Base-by-base conservation (phyloP, 345 rosid species). In the Gossypium longicalyx region DNA sequence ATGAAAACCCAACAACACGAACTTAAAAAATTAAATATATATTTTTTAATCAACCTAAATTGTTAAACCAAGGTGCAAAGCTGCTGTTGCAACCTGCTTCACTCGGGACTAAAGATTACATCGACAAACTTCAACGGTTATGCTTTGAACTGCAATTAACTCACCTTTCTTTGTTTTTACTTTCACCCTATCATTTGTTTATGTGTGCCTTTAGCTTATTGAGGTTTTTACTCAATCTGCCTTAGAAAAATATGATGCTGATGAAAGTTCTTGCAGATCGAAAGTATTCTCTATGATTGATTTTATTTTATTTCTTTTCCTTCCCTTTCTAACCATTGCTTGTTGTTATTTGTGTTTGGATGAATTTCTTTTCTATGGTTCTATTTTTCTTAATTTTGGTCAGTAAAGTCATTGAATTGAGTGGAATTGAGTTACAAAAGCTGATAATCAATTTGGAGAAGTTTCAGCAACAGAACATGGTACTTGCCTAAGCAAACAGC, bases 401-500 rank as follows among this genome's bases (percentile, higher is more conserved):
- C 34, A 91, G 93, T 84, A 85, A 87, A 82, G 80, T 83, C 53
- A 83, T 90, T 7, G 89, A 92, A 74, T 44, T 79, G 78, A 81
- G 85, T 60, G 86, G 77, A 74, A 58, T 68, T 38, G 91, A 87
- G 80, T 77, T 92, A 41, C 86, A 87, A 29, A 58, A 58, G 23
- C 62, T 58, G 62, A 58, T 34, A 22, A 58, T 58, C 62, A 58
- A 58, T 58, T 79, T 82, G 71, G 92, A 84, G 84, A 86, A 85
- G 76, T 15, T 86, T 76, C 89, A 87, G 76, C 89, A 81, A 74
- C 89, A 89, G 84, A 92, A 92, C 81, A 70, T 75, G 77, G 82
- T 80, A 65, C 88, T 92, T 77, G 91, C 93, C 43, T 87, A 84
- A 78, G 72, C 83, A 67, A 87, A 92, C 83, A 83, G 82, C 74